These are phyloP conservation scores for Globisporangium uncinulatum DNA, from an alignment of 352 stramenopile species.

Conservation along the genomic window DNA sequence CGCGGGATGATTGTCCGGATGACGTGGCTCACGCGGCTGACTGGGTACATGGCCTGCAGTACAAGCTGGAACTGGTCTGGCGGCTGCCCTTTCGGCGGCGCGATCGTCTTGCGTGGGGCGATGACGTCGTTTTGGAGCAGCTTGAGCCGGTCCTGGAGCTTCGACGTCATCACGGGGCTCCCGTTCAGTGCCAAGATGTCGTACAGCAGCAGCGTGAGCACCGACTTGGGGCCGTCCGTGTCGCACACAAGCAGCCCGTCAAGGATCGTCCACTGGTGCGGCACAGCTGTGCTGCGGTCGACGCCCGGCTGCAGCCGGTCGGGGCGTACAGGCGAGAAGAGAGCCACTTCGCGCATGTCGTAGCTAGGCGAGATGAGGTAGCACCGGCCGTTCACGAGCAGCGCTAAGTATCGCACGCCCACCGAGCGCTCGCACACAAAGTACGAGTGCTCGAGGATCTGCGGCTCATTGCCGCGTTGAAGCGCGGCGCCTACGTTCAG, in stretches of 20 bases:
- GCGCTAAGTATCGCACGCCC: constrained; percentile 66
- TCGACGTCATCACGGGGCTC: constrained; percentile 75
- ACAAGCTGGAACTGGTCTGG: constrained; percentile 79
- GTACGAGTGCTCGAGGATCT: constrained; percentile 77
- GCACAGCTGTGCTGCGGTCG: constrained; percentile 64
- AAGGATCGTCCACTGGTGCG: constrained; percentile 86
- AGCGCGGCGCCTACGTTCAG: constrained; percentile 71
- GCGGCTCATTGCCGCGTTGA: constrained; percentile 63
- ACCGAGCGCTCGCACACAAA: constrained; percentile 82
- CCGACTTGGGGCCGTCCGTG: constrained; percentile 64
- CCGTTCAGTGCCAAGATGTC: constrained; percentile 85
- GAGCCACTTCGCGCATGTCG: constrained; percentile 69
- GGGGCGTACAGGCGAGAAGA: constrained; percentile 76
- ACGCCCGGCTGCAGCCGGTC: constrained; percentile 69
- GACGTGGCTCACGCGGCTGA: constrained; percentile 69
- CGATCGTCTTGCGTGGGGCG: constrained; percentile 67
- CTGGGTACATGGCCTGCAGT: constrained; percentile 80
- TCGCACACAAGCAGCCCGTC: constrained; percentile 79
- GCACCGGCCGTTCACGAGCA: constrained; percentile 74
- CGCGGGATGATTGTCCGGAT: constrained; percentile 70
- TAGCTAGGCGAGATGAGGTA: constrained; percentile 84
- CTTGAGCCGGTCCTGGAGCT: constrained; percentile 83
- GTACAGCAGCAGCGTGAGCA: constrained; percentile 77
- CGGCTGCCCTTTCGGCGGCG: constrained; percentile 67
- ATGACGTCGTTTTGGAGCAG: constrained; percentile 89